phyloP scores from a whole-genome alignment of 345 rosid genomes.

The Camelina neglecta region DNA sequence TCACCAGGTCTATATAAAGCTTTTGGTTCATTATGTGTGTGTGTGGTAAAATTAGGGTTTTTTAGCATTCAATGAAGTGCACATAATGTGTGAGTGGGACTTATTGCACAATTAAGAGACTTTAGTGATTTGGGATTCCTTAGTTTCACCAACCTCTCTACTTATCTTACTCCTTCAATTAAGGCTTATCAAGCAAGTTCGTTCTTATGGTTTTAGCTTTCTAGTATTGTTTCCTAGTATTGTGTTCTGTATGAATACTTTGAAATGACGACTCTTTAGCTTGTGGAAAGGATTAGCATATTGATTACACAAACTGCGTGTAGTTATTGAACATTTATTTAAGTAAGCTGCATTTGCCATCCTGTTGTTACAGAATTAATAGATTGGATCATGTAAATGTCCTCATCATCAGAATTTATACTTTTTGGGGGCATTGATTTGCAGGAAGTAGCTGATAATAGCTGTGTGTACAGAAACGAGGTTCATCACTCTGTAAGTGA shows the following conservation, averaged over 20 bases:
- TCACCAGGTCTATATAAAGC: constrained; percentile 54
- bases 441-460: constrained; percentile 66
- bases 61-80: constrained; percentile 9
- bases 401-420: neutral
- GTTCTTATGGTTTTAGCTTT: neutral
- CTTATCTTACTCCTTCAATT: neutral
- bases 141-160: constrained; percentile 8
- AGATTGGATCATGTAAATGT: neutral
- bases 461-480: constrained; percentile 72
- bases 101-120: neutral
- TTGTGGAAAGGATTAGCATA: neutral
- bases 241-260: neutral
- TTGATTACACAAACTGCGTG: neutral
- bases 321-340: neutral
- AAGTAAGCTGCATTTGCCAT: neutral
- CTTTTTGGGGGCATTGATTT: constrained; percentile 1
- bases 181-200: constrained; percentile 2
- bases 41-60: constrained; percentile 17
- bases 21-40: neutral
- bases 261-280: neutral
- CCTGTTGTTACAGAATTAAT: neutral
- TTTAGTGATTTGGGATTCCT: neutral
- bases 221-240: neutral
- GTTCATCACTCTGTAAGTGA: constrained; percentile 73
- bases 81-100: neutral